Evolutionary conservation across 2,329 filamentous ascomycete species (phyloP), one percentile per base, ranked within the genome.

Genomic region (Neopestalotiopsis rosae): DNA sequence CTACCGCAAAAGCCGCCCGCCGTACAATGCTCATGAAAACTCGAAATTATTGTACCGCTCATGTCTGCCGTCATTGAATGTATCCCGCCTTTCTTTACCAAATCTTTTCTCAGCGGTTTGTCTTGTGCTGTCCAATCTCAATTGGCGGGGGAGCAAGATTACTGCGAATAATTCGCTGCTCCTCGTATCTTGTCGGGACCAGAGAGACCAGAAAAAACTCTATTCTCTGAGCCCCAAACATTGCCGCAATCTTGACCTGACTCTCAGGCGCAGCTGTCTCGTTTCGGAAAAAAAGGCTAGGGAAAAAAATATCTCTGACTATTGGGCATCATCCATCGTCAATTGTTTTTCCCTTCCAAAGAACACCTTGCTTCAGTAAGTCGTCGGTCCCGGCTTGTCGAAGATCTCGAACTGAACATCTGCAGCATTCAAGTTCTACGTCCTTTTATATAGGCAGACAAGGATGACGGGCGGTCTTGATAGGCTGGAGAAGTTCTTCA

Each of bases 401-500:
- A 45, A 28, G 10, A 45, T 52, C 24, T 42, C 61, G 34, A 7
- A 63, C 28, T 32, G 28, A 61, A 61, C 12, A 20, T 38, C 12
- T 61, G 10, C 57, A 61, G 57, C 57, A 61, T 61, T 24, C 28
- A 61, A 61, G 24, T 52, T 52, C n/a, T 52, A n/a, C n/a, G 9
- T 9, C 4, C 45, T 30, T 59, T 17, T 59, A 30, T 30, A 34
- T 59, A 34, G 14, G 17, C 28, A 40, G 30, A 66, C 69, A 68
- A 81, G 71, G 66, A 87, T 88, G 86, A 80, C 85, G 66, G 84
- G 81, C 73, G 79, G 85, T 13, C 79, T 88, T 58, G 85, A 81
- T 70, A 79, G 73, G 68, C 77, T 89, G 59, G 87, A 89, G 78
- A 82, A 81, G 73, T 80, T 89, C 71, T 89, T 89, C 75, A 72